Evolutionary conservation across 495 filamentous ascomycete species (phyloP), one percentile per base, ranked within the genome.

Genomic region (Trichoderma gamsii): DNA sequence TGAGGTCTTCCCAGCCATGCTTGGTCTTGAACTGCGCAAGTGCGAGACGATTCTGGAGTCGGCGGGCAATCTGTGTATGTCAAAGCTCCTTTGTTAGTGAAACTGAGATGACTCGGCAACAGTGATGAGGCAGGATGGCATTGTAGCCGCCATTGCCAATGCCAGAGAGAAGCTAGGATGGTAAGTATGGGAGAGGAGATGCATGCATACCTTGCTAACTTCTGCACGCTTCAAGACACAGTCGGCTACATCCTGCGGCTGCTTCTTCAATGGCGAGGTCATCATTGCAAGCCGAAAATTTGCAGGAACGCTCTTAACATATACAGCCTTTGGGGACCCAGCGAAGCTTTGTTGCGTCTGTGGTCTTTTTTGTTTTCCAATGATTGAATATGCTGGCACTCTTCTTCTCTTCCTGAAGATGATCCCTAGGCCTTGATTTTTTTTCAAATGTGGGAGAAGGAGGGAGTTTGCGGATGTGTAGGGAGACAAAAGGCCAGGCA

Each of bases 1-100:
- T 86, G 67, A 92, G 83, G 76, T 91, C 85, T 76, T 93, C 87
- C 85, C 89, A 89, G 70, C 94, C 94, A 78, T 97, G 88, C 77
- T 94, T 91, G 66, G 93, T 91, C 80, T 97, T 99, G 86, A 97
- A 92, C 80, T 91, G 93, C 75, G 95, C 95, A 65, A 98, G 85
- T 71, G 96, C 94, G 43, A 99, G 84, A 59, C 94, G 92, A 80
- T 96, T 90, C 78, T 97, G 92, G 43, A 99, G 82, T 73, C 88
- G 89, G 77, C 93, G 82, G 67, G 92, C 95, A 79, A 98, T 95
- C 95, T 99, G 71, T 44, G 67, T 38, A 9, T 63, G 70, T 70
- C 65, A 69, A 71, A 49, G 56, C 23, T 61, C 25, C 56, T 56
- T n/a, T 61, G 56, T 61, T 32, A 61, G 25, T 32, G 56, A 61